These are phyloP conservation scores for Coemansia sp. DNA, from an alignment of 192 early-diverging fungal species.

Conservation along the genomic window DNA sequence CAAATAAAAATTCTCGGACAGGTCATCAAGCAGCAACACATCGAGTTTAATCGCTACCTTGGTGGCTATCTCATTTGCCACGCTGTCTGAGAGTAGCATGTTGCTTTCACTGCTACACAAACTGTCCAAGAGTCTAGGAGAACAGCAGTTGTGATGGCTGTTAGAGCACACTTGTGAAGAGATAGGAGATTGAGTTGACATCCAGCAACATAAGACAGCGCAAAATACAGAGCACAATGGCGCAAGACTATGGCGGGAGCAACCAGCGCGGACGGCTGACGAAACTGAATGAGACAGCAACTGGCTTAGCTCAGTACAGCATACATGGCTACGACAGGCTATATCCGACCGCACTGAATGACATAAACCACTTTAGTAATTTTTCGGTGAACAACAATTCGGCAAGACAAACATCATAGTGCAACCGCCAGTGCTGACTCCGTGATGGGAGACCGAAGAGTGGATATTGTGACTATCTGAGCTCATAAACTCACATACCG, in stretches of 20 bases:
- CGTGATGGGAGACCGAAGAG: too few species aligned
- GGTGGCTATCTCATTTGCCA: conserved; percentile 17
- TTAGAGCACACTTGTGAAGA: conserved; percentile 31
- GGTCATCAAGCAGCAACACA: too few species aligned
- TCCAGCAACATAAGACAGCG: neutral
- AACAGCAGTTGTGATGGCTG: conserved; percentile 43
- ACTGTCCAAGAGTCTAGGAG: conserved; percentile 37
- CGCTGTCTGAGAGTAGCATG: conserved; percentile 43
- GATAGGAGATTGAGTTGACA: conserved; percentile 3
- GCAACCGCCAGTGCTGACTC: too few species aligned
- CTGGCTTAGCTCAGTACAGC: conserved; percentile 37
- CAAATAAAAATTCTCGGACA: too few species aligned
- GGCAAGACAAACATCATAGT: too few species aligned
- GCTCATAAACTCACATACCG: too few species aligned
- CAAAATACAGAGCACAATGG: neutral
- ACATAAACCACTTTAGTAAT: conserved; percentile 90
- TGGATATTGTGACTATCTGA: too few species aligned
- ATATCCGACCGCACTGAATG: conserved; percentile 62
- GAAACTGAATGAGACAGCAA: conserved; percentile 24
- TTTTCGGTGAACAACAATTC: conserved; percentile 48
- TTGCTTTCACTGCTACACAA: conserved; percentile 31
- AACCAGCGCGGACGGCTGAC: neutral
- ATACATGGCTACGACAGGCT: conserved; percentile 56
- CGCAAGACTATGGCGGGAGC: neutral
- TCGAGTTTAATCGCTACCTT: too few species aligned